Conservation (phyloP, 1,284 basidiomycete species). For the Puccinia hordei region DNA sequence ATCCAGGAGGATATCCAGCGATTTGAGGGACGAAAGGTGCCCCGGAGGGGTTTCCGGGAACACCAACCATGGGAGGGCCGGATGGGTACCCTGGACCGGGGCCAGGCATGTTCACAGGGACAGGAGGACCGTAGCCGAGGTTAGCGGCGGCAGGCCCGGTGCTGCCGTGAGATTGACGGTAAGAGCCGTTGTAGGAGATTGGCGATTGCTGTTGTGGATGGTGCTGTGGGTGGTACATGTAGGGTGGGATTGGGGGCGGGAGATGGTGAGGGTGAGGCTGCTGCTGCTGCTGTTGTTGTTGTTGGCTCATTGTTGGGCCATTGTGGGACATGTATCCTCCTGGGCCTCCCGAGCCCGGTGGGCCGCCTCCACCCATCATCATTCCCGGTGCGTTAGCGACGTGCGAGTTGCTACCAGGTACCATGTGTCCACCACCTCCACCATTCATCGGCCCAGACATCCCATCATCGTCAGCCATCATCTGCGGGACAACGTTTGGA, state of each 20-base stretch:
- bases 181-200: conserved; percentile 45
- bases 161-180: conserved; percentile 18
- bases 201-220: conserved; percentile 46
- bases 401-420: conserved; percentile 9
- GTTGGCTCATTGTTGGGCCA: conserved; percentile 13
- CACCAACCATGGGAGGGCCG: conserved; percentile 1
- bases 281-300: conserved; percentile 16
- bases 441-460: conserved; percentile 36
- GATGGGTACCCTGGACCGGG: conserved; percentile 11
- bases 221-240: conserved; percentile 44
- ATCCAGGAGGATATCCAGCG: neutral
- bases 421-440: conserved; percentile 27
- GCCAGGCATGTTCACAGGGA: conserved; percentile 23
- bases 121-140: conserved; percentile 16
- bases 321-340: conserved; percentile 26
- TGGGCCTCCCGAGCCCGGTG: conserved; percentile 13
- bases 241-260: conserved; percentile 45
- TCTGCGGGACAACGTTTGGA: conserved; percentile 30
- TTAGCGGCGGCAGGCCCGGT: conserved; percentile 13
- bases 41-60: conserved; percentile 14
- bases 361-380: conserved; percentile 31
- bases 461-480: conserved; percentile 44
- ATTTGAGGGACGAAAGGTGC: conserved; percentile 11
- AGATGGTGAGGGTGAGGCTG: conserved; percentile 25
- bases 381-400: conserved; percentile 14